Percentiles rank a stretch among this genome's conserved stretches.
These are phyloP conservation scores for Clavispora vitiphila DNA, from an alignment of 805 yeast genomes.

Conservation along the genomic window DNA sequence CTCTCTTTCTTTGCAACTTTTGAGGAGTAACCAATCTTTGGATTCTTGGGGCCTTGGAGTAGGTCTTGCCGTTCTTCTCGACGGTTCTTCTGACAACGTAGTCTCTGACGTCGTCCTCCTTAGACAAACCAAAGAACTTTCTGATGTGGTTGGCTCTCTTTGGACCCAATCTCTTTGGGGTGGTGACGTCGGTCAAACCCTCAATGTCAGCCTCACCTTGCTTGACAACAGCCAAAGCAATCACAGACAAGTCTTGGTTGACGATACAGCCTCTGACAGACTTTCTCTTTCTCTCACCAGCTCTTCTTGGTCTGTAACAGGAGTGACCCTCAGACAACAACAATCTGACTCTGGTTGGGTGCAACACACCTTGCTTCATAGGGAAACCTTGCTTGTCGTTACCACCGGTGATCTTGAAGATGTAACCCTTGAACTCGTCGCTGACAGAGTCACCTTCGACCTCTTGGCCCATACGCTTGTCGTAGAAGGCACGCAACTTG, in stretches of 20 bases:
- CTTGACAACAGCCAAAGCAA: conserved; percentile 89
- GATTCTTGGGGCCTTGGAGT: conserved; percentile 99
- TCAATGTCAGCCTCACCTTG: conserved; percentile 95
- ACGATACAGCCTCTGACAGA: conserved; percentile 99
- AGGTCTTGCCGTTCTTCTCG: conserved; percentile 95
- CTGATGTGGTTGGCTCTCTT: conserved; percentile 99
- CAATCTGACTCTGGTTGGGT: conserved; percentile 98
- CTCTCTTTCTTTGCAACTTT: conserved; percentile 98
- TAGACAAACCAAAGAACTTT: conserved; percentile 97
- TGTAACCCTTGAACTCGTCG: conserved; percentile 99
- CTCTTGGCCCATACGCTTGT: conserved; percentile 99
- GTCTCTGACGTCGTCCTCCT: conserved; percentile 78
- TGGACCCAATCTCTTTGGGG: conserved; percentile 99
- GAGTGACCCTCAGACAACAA: conserved; percentile 91
- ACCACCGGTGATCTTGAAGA: conserved; percentile 99
- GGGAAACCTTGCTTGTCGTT: conserved; percentile 99
- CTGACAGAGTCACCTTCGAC: conserved; percentile 98
- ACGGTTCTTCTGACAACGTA: conserved; percentile 98
- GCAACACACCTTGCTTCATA: conserved; percentile 99
- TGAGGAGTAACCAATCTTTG: conserved; percentile 99
- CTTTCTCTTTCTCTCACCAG: conserved; percentile 99
- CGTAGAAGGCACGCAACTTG: conserved; percentile 97
- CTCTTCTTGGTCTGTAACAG: conserved; percentile 99
- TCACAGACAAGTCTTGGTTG: conserved; percentile 93
- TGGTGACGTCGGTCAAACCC: conserved; percentile 91